phyloP scores from a whole-genome alignment of 2,329 filamentous ascomycete genomes.

The Xylariaceae sp. region DNA sequence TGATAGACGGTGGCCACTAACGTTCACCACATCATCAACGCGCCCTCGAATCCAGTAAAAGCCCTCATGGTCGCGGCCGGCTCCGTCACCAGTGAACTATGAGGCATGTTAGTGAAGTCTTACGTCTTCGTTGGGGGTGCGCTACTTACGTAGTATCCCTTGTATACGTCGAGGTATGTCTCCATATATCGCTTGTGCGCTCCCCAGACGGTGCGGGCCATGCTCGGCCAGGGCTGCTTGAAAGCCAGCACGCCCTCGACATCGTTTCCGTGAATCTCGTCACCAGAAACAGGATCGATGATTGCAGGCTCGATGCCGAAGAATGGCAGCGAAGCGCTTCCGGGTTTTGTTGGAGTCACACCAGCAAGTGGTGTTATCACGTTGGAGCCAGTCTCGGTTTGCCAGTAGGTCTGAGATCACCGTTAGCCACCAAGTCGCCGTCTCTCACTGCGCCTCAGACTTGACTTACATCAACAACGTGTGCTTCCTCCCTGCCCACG shows the following conservation, averaged over 20 bases:
- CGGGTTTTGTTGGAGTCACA: constrained; percentile 93
- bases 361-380: constrained; percentile 92
- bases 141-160: constrained; percentile 87
- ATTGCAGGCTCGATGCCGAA: constrained; percentile 98
- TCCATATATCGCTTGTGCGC: constrained; percentile 99
- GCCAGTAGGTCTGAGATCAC: constrained; percentile 86
- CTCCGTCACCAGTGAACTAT: constrained; percentile 87
- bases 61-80: constrained; percentile 91
- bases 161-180: constrained; percentile 95
- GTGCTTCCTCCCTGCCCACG: constrained; percentile 87
- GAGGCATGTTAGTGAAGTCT: constrained; percentile 16
- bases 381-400: constrained; percentile 96
- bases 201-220: constrained; percentile 96
- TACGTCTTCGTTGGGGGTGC: background rate
- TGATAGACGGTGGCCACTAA: constrained; percentile 90
- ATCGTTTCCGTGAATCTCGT: constrained; percentile 91
- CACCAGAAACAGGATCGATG: constrained; percentile 90
- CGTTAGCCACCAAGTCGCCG: constrained; percentile 12
- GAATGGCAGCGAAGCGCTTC: constrained; percentile 92
- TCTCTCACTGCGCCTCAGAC: constrained; percentile 1
- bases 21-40: constrained; percentile 98
- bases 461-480: constrained; percentile 81
- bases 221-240: constrained; percentile 97
- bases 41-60: constrained; percentile 99
- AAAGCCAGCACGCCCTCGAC: constrained; percentile 95